Evolutionary conservation across 1,139 yeast species (phyloP).

Genomic region (Pneumocystis oryctolagi): DNA sequence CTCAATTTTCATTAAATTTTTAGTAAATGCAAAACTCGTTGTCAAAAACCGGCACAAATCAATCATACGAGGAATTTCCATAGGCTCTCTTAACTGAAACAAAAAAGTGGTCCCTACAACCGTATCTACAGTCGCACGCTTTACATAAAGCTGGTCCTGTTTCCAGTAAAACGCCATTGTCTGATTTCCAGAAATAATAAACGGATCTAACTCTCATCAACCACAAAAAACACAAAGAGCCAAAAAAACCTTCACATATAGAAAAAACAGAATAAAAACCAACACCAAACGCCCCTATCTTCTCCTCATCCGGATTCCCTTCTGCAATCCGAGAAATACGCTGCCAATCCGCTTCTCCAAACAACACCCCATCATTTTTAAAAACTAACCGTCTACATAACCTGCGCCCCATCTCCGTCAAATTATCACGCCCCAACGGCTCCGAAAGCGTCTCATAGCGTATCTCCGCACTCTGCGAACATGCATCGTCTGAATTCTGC

Average conservation of each 20-base stretch:
- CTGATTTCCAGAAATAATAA: neutral
- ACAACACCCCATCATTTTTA: conserved; percentile 25
- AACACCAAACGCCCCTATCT: conserved; percentile 99
- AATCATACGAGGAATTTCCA: conserved; percentile 23
- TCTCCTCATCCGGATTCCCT: conserved; percentile 68
- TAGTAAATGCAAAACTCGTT: conserved; percentile 27
- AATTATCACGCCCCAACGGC: neutral
- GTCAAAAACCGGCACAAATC: conserved; percentile 28
- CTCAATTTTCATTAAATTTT: conserved; percentile 21
- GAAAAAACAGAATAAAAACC: conserved; percentile 97
- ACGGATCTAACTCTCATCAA: neutral
- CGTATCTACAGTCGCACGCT: conserved; percentile 18
- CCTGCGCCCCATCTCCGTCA: neutral
- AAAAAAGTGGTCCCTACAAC: conserved; percentile 28
- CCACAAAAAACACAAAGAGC: conserved; percentile 22
- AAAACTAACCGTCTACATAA: conserved; percentile 4
- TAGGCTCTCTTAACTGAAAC: conserved; percentile 22
- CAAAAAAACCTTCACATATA: conserved; percentile 61
- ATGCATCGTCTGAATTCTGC: conserved; percentile 29
- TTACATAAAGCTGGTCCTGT: conserved; percentile 29
- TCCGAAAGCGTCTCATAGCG: conserved; percentile 11
- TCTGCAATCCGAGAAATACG: conserved; percentile 30
- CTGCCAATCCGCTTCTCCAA: conserved; percentile 28
- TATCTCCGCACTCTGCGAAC: conserved; percentile 25
- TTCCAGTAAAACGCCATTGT: conserved; percentile 26